A percentile compares a stretch with the other conserved stretches of the same genome.
phyloP scores from a whole-genome alignment of 345 rosid species.

The Noccaea caerulescens region DNA sequence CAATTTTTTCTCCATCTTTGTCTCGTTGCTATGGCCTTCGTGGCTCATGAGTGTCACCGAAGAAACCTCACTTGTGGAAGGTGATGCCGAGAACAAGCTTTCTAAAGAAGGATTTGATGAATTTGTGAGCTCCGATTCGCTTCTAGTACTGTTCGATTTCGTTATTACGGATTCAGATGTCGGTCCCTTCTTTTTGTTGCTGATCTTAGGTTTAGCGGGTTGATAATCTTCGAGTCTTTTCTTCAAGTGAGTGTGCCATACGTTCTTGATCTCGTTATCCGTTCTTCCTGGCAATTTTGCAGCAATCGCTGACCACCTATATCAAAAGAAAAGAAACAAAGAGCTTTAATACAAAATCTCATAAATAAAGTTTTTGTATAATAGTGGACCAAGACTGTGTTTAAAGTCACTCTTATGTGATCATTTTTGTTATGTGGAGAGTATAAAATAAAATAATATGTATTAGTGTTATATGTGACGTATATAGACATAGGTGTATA shows the following conservation, averaged over 20 bases:
- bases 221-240: constrained; percentile 59
- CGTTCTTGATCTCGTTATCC: constrained; percentile 88
- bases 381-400: constrained; percentile 32
- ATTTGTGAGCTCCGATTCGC: constrained; percentile 36
- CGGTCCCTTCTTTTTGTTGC: constrained; percentile 32
- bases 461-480: neutral
- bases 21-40: constrained; percentile 35
- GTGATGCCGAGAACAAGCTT: constrained; percentile 49
- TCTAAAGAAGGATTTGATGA: constrained; percentile 31
- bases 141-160: constrained; percentile 18
- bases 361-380: neutral
- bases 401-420: too few species aligned
- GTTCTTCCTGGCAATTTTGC: constrained; percentile 83
- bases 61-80: constrained; percentile 59
- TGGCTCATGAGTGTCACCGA: constrained; percentile 42
- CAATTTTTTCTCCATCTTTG: constrained; percentile 20
- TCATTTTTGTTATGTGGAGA: too few species aligned
- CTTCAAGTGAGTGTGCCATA: constrained; percentile 94
- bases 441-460: too few species aligned
- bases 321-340: neutral
- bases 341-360: constrained; percentile 9
- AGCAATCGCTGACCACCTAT: constrained; percentile 92
- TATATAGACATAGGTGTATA: neutral
- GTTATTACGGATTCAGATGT: constrained; percentile 14
- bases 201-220: constrained; percentile 26